These are phyloP conservation scores for Pestalotiopsis sp. DNA, from an alignment of 2,329 filamentous ascomycete genomes.

Conservation along the genomic window DNA sequence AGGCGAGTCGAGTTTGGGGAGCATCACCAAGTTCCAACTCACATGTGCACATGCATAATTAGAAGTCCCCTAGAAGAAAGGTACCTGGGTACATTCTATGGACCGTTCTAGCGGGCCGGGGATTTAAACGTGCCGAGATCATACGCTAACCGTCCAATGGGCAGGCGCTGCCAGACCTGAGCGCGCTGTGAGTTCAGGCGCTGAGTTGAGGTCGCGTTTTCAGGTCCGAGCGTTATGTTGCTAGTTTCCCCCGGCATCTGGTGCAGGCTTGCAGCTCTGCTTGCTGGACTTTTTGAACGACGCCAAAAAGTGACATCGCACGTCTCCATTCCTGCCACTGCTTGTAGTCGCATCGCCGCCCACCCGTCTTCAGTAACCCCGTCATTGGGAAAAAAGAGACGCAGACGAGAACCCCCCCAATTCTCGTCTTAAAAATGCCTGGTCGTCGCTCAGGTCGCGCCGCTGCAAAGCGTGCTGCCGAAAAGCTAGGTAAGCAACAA, in stretches of 20 bases:
- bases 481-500: conserved; percentile 13
- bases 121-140: too few species aligned
- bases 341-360: not conserved
- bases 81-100: too few species aligned
- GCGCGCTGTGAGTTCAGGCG: too few species aligned
- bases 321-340: not conserved
- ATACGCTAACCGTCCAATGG: too few species aligned
- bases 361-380: not conserved
- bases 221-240: not conserved
- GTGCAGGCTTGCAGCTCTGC: not conserved
- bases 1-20: too few species aligned
- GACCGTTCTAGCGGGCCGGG: too few species aligned
- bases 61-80: too few species aligned
- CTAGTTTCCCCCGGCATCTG: not conserved
- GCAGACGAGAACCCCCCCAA: not conserved
- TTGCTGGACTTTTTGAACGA: not conserved
- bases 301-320: conserved; percentile 7
- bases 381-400: not conserved
- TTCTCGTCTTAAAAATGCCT: not conserved
- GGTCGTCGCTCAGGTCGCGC: conserved; percentile 16
- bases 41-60: too few species aligned
- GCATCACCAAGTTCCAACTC: too few species aligned
- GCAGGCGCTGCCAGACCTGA: too few species aligned
- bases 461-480: conserved; percentile 14
- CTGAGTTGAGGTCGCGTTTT: not conserved